Conservation (phyloP, 345 rosid genomes). For the Rhodamnia rubescens region DNA sequence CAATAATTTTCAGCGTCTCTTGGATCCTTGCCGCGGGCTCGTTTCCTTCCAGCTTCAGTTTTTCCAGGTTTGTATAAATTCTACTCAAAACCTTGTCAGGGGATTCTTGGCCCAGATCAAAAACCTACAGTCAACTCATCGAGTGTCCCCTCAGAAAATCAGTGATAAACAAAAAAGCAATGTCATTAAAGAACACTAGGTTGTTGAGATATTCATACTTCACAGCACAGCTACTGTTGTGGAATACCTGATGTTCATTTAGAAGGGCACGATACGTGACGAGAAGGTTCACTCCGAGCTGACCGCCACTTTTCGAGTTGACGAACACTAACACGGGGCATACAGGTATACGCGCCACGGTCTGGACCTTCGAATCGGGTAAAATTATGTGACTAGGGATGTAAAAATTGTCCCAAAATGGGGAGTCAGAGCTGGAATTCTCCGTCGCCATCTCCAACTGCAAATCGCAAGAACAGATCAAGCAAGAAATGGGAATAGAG, state of each 20-base stretch:
- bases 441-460: neutral
- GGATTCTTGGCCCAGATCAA: constrained; percentile 38
- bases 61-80: constrained; percentile 30
- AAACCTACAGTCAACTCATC: constrained; percentile 21
- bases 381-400: constrained; percentile 4
- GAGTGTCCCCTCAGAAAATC: neutral
- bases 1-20: constrained; percentile 44
- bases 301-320: constrained; percentile 70
- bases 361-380: neutral
- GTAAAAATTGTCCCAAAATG: neutral
- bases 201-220: neutral
- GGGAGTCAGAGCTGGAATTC: neutral
- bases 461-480: neutral
- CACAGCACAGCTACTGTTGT: neutral
- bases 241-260: constrained; percentile 40
- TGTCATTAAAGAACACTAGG: neutral
- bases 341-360: neutral
- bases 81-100: constrained; percentile 42
- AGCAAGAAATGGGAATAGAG: neutral
- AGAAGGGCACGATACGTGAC: constrained; percentile 39
- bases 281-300: constrained; percentile 51
- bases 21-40: constrained; percentile 34
- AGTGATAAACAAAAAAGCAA: neutral
- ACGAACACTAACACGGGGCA: constrained; percentile 63
- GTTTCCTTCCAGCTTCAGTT: constrained; percentile 21